These are phyloP conservation scores for Onygenales sp. DNA, from an alignment of 2,329 filamentous ascomycete species.

Conservation along the genomic window DNA sequence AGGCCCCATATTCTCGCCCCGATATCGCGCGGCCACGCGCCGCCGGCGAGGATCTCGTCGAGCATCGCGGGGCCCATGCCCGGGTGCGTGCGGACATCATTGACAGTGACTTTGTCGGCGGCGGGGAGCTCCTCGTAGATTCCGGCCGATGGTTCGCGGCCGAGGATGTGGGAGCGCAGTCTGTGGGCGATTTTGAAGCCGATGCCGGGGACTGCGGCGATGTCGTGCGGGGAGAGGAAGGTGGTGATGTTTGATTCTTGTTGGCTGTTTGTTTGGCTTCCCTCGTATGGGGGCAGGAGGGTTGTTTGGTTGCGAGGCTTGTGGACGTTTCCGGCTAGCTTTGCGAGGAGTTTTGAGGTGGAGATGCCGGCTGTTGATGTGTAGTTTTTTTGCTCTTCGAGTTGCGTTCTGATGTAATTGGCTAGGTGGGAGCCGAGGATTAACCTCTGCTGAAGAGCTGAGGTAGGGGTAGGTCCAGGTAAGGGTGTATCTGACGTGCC, in stretches of 20 bases:
- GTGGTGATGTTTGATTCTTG: conserved; percentile 43
- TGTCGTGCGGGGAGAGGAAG: conserved; percentile 68
- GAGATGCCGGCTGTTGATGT: conserved; percentile 82
- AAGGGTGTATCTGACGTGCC: conserved; percentile 8
- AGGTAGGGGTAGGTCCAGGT: not conserved
- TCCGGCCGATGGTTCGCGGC: conserved; percentile 27
- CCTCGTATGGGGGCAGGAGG: conserved; percentile 55
- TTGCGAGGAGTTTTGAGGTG: conserved; percentile 77
- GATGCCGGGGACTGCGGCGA: conserved; percentile 76
- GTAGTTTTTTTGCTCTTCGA: conserved; percentile 71
- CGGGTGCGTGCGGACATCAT: conserved; percentile 53
- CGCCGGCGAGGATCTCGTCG: conserved; percentile 59
- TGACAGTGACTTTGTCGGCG: conserved; percentile 53
- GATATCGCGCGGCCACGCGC: conserved; percentile 61
- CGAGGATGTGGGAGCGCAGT: conserved; percentile 52
- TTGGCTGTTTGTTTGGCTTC: not conserved
- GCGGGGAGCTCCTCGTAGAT: conserved; percentile 24
- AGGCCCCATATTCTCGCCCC: conserved; percentile 66
- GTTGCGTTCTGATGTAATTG: conserved; percentile 57
- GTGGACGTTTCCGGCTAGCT: conserved; percentile 72
- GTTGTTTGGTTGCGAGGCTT: conserved; percentile 87
- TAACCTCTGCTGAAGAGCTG: conserved; percentile 48
- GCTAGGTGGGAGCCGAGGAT: conserved; percentile 75
- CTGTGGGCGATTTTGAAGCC: conserved; percentile 68
- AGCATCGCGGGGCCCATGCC: conserved; percentile 55